Evolutionary conservation across 352 stramenopile genomes (phyloP), one percentile per base, ranked within the genome.

Genomic region (Phytophthora meadii): DNA sequence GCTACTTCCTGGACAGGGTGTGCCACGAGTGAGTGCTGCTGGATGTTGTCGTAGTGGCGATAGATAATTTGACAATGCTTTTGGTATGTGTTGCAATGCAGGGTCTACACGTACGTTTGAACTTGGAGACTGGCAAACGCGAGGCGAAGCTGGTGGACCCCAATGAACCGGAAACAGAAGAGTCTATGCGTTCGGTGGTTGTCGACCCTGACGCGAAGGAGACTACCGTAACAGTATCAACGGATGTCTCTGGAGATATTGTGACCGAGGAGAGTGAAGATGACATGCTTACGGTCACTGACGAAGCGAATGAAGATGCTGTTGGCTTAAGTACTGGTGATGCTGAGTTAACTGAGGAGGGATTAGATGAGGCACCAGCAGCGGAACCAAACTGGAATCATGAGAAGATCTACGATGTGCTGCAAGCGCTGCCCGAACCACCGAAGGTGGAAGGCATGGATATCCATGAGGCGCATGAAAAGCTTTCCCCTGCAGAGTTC

Each of bases 321-420:
- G 15, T 0, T 22, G 50, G 55, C 5, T 25, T 11, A n/a, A 36
- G 14, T 15, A 22, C 15, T 37, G 36, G 19, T 10, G 50, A 50
- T 37, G 6, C n/a, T 5, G 53, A 45, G 17, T 39, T 27, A 17
- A 51, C 17, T 37, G 61, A 61, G 0, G 30, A 32, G 8, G 48
- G 61, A 12, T 32, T 70, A 7, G 77, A 87, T 27, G 69, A 78
- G 53, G 59, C n/a, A 41, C 62, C n/a, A 56, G 64, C n/a, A 47
- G 65, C 22, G 0, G 82, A 93, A 32, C 83, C 82, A 2, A 77
- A 90, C 50, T 92, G 84, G 81, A 94, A 94, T 62, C 81, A 92
- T 39, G 87, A 95, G n/a, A 94, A 93, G 61, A 93, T 95, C 30
- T 93, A 89, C 50, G 87, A 95, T 44, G 78, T 89, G 48, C 64